These are phyloP conservation scores for Phytopythium chamaehyphon DNA, from an alignment of 352 stramenopile species.

Conservation along the genomic window DNA sequence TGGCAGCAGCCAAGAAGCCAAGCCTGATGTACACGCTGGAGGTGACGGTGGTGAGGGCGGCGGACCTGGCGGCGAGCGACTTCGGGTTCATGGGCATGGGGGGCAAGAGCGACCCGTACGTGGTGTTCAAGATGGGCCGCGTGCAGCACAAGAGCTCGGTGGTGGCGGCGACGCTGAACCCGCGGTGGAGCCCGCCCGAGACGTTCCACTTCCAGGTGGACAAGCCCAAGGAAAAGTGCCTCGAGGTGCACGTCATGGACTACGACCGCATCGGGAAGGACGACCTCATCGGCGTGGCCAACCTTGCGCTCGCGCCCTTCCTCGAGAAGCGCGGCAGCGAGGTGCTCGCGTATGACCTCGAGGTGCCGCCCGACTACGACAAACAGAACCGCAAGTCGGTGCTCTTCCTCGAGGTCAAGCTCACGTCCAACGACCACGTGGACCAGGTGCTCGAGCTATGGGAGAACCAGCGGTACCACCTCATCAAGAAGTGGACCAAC, in stretches of 20 bases:
- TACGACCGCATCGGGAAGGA: constrained; percentile 58
- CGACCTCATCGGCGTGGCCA: constrained; percentile 49
- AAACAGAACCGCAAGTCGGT: constrained; percentile 57
- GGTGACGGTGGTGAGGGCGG: constrained; percentile 46
- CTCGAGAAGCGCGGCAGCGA: constrained; percentile 43
- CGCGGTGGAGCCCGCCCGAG: constrained; percentile 51
- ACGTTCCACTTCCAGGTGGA: constrained; percentile 64
- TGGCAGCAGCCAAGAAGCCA: constrained; percentile 7
- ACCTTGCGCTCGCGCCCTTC: constrained; percentile 47
- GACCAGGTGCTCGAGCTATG: constrained; percentile 75
- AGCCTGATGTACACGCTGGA: constrained; percentile 51
- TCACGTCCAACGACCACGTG: constrained; percentile 40
- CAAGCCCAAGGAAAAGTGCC: constrained; percentile 47
- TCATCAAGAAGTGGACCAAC: constrained; percentile 74
- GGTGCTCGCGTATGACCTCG: constrained; percentile 50
- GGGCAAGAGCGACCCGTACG: constrained; percentile 75
- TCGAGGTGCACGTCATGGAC: constrained; percentile 60
- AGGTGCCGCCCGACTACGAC: constrained; percentile 47
- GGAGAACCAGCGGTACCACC: constrained; percentile 81
- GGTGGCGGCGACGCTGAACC: constrained; percentile 40
- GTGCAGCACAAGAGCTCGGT: constrained; percentile 50
- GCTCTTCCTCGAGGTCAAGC: constrained; percentile 56
- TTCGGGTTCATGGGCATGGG: constrained; percentile 67
- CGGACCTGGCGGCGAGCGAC: constrained; percentile 50
- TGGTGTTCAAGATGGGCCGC: constrained; percentile 52